Conservation (phyloP, 139 green algal species). For the Edaphochlamys debaryana region DNA sequence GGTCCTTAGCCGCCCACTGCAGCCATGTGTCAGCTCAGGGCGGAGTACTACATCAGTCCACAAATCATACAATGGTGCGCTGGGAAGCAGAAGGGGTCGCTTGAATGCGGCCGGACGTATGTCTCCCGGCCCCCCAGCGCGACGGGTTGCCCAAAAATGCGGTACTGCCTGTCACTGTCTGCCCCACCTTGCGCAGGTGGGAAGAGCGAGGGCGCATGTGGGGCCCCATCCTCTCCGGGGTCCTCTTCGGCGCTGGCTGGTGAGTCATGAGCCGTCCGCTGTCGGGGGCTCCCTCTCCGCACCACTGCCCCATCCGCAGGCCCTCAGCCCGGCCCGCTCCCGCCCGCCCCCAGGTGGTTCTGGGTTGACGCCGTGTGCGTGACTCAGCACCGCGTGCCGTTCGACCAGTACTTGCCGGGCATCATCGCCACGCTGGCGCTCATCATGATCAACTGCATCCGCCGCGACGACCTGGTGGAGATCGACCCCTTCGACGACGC, state of each 20-base stretch:
- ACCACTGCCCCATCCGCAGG: no score
- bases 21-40: background rate
- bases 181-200: no score
- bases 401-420: slow-evolving; percentile 90
- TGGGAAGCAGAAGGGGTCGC: no score
- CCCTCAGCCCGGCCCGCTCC: no score
- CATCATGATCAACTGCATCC: slow-evolving; percentile 91
- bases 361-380: slow-evolving; percentile 85
- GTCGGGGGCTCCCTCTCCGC: no score
- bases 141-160: no score
- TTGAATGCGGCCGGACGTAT: no score
- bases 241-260: slow-evolving; percentile 80
- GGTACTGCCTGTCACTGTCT: no score
- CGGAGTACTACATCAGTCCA: background rate
- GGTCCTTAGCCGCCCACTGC: no score
- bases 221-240: slow-evolving; percentile 67
- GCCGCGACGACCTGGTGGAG: slow-evolving; percentile 60
- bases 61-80: background rate
- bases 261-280: slow-evolving; percentile 56
- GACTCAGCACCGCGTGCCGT: slow-evolving; percentile 67
- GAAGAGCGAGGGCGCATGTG: slow-evolving; percentile 54
- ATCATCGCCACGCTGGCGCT: slow-evolving; percentile 87
- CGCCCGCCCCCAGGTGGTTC: no score
- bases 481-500: slow-evolving; percentile 84
- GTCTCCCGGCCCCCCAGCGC: no score